Evolutionary conservation across 208 protist genomes (phyloP).

Genomic region (Acanthamoeba rhysodes): DNA sequence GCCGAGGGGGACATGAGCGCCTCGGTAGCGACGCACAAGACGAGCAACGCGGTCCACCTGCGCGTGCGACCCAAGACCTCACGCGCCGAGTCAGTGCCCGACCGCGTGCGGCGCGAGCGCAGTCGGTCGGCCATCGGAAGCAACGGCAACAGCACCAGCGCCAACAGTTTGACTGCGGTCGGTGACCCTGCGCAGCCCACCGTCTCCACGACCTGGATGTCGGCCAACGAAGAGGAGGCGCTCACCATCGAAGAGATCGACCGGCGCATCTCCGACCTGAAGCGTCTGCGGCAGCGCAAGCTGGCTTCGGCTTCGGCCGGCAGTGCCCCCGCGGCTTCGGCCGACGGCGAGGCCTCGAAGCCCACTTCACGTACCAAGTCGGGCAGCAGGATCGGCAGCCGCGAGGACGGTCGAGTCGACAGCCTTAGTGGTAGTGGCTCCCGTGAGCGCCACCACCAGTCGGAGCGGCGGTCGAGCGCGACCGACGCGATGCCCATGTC

Average conservation of each 20-base stretch:
- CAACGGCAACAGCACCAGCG: neutral
- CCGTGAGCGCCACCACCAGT: neutral
- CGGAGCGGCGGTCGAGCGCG: neutral
- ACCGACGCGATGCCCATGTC: neutral
- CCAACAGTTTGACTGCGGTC: neutral
- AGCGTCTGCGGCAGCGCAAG: neutral
- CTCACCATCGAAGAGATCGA: neutral
- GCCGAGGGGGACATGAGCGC: neutral
- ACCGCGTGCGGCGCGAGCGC: neutral
- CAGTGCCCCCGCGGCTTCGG: neutral
- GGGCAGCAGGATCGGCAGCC: neutral
- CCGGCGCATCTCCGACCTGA: neutral
- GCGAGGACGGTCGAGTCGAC: neutral
- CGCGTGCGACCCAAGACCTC: neutral
- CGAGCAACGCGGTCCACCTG: neutral
- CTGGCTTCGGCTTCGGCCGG: neutral
- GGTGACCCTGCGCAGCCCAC: neutral
- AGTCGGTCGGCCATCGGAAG: neutral
- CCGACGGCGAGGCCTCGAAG: neutral
- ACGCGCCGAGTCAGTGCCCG: neutral
- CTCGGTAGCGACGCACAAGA: neutral
- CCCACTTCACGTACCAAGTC: neutral
- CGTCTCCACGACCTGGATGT: neutral
- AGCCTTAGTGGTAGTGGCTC: neutral
- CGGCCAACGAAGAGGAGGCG: neutral